phyloP scores from a whole-genome alignment of 352 stramenopile species.

The Phytophthora citrophthora region DNA sequence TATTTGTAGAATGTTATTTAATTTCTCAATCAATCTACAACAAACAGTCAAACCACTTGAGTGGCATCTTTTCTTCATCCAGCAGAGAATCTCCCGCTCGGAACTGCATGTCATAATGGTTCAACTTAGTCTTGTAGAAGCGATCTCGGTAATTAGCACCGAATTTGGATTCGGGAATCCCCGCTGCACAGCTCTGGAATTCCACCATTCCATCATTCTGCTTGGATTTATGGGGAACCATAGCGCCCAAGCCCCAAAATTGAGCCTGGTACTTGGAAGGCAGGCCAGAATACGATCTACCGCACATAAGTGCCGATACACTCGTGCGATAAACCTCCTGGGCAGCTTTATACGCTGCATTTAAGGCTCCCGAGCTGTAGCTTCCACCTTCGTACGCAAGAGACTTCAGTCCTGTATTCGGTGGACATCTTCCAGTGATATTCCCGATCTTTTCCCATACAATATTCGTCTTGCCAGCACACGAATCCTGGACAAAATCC shows the following conservation, averaged over 20 bases:
- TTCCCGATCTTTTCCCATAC: slow-evolving; percentile 10
- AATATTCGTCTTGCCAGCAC: slow-evolving; percentile 9
- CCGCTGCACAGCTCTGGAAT: slow-evolving; percentile 19
- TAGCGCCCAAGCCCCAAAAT: slow-evolving; percentile 7
- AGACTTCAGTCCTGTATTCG: slow-evolving; percentile 13
- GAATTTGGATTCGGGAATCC: slow-evolving; percentile 35
- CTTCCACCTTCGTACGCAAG: slow-evolving; percentile 30
- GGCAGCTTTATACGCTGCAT: slow-evolving; percentile 23
- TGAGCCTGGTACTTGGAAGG: slow-evolving; percentile 14
- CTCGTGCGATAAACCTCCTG: slow-evolving; percentile 30
- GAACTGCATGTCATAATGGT: slow-evolving; percentile 55
- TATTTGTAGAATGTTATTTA: too few relatives aligned
- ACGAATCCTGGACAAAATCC: slow-evolving; percentile 17
- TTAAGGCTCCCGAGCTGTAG: slow-evolving; percentile 13
- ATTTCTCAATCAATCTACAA: slow-evolving; percentile 22
- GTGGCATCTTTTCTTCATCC: slow-evolving; percentile 44
- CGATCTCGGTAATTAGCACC: slow-evolving; percentile 33
- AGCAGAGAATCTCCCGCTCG: slow-evolving; percentile 46
- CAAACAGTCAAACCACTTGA: slow-evolving; percentile 63
- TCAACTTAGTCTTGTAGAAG: slow-evolving; percentile 56
- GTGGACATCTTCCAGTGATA: slow-evolving; percentile 13
- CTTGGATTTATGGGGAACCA: slow-evolving; percentile 27
- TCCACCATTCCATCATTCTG: slow-evolving; percentile 38
- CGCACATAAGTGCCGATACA: slow-evolving; percentile 35
- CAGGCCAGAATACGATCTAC: slow-evolving; percentile 25